Evolutionary conservation across 805 yeast genomes (phyloP), one percentile per base, ranked within the genome.

Genomic region (Lipomyces orientalis): DNA sequence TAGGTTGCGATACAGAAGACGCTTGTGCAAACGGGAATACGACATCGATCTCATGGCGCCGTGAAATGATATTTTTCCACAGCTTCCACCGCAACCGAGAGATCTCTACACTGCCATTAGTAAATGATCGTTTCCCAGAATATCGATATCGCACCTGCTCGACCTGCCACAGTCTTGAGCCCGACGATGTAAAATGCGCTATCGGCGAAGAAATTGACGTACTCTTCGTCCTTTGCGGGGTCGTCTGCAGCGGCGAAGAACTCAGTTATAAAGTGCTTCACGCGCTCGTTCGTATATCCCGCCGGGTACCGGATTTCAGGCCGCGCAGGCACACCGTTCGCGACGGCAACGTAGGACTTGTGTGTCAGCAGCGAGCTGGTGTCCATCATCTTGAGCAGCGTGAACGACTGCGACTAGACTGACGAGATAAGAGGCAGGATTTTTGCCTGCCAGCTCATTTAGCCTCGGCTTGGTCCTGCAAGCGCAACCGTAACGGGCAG

Each of bases 151-250:
- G 10, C 49, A 62, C 61, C 65, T 29, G 49, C 64, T 19, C 61
- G 46, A 6, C 67, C 67, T 1, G 67, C 67, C 16, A 43, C 64
- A 49, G 67, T 55, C 43, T 56, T 34, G 55, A 61, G 29, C 5
- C 66, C 67, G n/a, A 64, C 43, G 43, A 64, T 51, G 35, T 61
- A 61, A 22, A 64, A 64, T 10, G 61, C 67, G 35, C 55, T 35
- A 22, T 64, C 67, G 5, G 67, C 61, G 43, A 64, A 64, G 33
- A 37, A 56, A n/a, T 43, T 31, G 31, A 64, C 51, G 43, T 52
- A 64, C 55, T 64, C 61, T 33, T 61, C 61, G 59, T 61, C 65
- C 16, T 43, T n/a, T 9, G n/a, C 25, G 4, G 58, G 22, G 22
- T 55, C 65, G 54, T 64, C 67, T 14, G 54, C 64, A 35, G 39